Evolutionary conservation across 2,329 filamentous ascomycete species (phyloP).

Genomic region (Geoglossum cookeanum): DNA sequence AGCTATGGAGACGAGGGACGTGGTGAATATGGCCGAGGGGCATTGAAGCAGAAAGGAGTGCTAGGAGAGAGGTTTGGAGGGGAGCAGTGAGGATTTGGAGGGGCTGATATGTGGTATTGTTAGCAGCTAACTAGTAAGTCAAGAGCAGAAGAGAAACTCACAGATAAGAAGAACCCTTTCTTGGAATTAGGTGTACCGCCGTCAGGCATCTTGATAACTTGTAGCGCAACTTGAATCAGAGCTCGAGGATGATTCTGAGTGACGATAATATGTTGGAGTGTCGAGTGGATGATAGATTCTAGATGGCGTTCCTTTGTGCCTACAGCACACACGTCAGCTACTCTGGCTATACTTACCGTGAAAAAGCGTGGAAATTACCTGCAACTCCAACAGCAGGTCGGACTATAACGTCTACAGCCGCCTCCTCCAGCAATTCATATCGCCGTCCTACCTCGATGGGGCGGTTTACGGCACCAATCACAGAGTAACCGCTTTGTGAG

Average conservation of each 20-base stretch:
- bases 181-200: conserved; percentile 29
- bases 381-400: conserved; percentile 70
- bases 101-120: conserved; percentile 32
- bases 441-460: conserved; percentile 76
- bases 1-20: conserved; percentile 41
- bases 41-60: conserved; percentile 64
- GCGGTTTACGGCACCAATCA: conserved; percentile 77
- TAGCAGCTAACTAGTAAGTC: conserved; percentile 5
- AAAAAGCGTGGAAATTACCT: conserved; percentile 30
- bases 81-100: conserved; percentile 64
- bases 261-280: conserved; percentile 55
- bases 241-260: conserved; percentile 57
- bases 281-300: conserved; percentile 54
- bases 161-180: conserved; percentile 7
- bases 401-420: conserved; percentile 74
- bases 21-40: conserved; percentile 53
- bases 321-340: conserved; percentile 6
- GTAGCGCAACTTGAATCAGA: conserved; percentile 62
- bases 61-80: conserved; percentile 58
- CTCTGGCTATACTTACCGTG: background rate
- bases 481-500: conserved; percentile 54
- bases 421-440: conserved; percentile 84
- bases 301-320: conserved; percentile 46
- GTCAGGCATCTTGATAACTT: conserved; percentile 49
- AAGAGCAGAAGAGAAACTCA: conserved; percentile 5